A percentile compares a stretch with the other conserved stretches of the same genome.
phyloP scores from a whole-genome alignment of 176 grass and related monocot species.

The Melocanna baccifera region DNA sequence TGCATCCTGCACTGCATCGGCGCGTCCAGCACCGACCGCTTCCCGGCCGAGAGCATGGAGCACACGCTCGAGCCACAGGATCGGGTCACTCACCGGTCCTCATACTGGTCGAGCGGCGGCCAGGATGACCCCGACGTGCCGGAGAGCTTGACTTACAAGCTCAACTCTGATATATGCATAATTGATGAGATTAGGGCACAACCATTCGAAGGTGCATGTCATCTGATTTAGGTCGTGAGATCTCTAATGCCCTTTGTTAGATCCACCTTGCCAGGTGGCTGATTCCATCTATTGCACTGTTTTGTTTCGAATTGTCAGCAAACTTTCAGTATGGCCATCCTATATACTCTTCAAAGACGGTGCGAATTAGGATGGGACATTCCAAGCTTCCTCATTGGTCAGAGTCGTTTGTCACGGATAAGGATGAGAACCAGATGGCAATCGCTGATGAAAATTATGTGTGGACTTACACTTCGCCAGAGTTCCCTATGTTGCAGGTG shows the following conservation, averaged over 20 bases:
- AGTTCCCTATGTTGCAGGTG: slow-evolving; percentile 78
- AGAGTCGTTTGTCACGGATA: slow-evolving; percentile 21
- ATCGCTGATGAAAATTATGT: slow-evolving; percentile 59
- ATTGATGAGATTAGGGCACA: slow-evolving; percentile 62
- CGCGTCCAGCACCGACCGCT: slow-evolving; percentile 89
- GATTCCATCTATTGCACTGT: background rate
- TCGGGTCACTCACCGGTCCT: slow-evolving; percentile 16
- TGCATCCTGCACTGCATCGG: slow-evolving; percentile 60
- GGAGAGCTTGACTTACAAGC: slow-evolving; percentile 68
- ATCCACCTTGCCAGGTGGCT: background rate
- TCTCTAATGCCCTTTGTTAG: background rate
- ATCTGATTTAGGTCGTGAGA: background rate
- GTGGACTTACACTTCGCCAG: slow-evolving; percentile 82
- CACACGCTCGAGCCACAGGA: slow-evolving; percentile 64
- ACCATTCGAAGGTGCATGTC: slow-evolving; percentile 61
- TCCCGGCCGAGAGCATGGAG: slow-evolving; percentile 68
- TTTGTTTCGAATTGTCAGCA: slow-evolving; percentile 37
- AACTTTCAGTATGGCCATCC: slow-evolving; percentile 48
- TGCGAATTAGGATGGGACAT: slow-evolving; percentile 69
- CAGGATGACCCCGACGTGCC: slow-evolving; percentile 36
- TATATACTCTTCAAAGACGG: slow-evolving; percentile 66
- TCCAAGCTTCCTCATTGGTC: slow-evolving; percentile 32
- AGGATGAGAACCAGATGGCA: slow-evolving; percentile 28
- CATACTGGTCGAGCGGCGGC: slow-evolving; percentile 94
- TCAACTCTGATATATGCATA: slow-evolving; percentile 47